phyloP scores from a whole-genome alignment of 495 filamentous ascomycete species.

The Hypoxylon trugodes region DNA sequence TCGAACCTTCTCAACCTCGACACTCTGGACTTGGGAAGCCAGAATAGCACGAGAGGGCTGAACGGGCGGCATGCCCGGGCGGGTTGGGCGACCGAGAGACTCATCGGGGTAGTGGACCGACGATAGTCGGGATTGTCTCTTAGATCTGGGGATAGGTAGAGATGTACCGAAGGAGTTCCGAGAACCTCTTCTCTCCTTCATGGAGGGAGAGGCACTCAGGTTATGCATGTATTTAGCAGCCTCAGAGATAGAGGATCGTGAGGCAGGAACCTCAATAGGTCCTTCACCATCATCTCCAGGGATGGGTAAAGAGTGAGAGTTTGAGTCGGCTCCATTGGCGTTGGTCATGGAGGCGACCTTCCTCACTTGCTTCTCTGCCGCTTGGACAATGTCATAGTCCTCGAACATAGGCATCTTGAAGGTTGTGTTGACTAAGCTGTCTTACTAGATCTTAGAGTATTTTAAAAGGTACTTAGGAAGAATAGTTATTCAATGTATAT shows the following conservation, averaged over 20 bases:
- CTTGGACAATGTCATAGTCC: slow-evolving; percentile 62
- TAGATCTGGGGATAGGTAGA: slow-evolving; percentile 78
- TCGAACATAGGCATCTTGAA: slow-evolving; percentile 70
- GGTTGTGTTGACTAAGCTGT: background rate
- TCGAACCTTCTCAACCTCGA: slow-evolving; percentile 71
- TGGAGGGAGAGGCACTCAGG: slow-evolving; percentile 71
- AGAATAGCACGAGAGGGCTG: slow-evolving; percentile 72
- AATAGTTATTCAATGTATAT: slow-evolving; percentile 3
- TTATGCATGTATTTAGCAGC: slow-evolving; percentile 77
- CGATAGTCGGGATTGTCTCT: slow-evolving; percentile 72
- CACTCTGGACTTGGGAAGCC: slow-evolving; percentile 75
- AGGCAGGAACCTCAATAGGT: slow-evolving; percentile 76
- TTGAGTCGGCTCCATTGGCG: slow-evolving; percentile 26
- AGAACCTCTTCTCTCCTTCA: slow-evolving; percentile 71
- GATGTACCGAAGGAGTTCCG: slow-evolving; percentile 83
- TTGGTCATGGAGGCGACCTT: slow-evolving; percentile 35
- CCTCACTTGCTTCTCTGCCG: slow-evolving; percentile 46
- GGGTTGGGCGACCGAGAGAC: slow-evolving; percentile 46
- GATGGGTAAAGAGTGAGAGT: slow-evolving; percentile 52
- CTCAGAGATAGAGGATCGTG: slow-evolving; percentile 74
- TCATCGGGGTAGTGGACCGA: slow-evolving; percentile 54
- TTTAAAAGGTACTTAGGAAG: slow-evolving; percentile 3
- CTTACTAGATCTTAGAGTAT: background rate
- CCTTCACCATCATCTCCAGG: slow-evolving; percentile 58
- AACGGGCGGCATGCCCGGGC: slow-evolving; percentile 58